Evolutionary conservation across 768 basidiomycete species (phyloP).

Genomic region (Omphalotus guepiniiformis): DNA sequence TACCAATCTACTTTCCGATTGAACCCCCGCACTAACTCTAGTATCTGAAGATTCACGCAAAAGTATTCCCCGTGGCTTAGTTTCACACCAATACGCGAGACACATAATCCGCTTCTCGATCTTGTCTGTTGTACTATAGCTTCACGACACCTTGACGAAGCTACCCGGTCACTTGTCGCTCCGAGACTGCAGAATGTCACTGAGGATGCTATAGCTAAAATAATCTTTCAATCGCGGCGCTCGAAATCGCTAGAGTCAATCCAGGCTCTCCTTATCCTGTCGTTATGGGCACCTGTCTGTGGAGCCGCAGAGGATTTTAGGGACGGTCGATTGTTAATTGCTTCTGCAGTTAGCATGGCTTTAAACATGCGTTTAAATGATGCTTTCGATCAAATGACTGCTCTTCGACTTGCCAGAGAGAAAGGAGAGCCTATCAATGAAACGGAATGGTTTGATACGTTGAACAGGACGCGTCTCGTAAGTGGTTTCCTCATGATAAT

Average conservation of each 20-base stretch:
- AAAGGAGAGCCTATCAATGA: constrained; percentile 17
- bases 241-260: constrained; percentile 31
- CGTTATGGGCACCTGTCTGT: constrained; percentile 36
- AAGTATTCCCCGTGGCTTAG: constrained; percentile 41
- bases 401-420: constrained; percentile 22
- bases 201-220: constrained; percentile 34
- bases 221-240: constrained; percentile 35
- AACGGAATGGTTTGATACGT: constrained; percentile 21
- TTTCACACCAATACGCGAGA: constrained; percentile 26
- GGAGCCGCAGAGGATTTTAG: constrained; percentile 8
- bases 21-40: background rate
- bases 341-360: constrained; percentile 38
- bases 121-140: constrained; percentile 39
- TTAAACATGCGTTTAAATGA: constrained; percentile 36
- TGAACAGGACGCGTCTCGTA: constrained; percentile 35
- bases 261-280: constrained; percentile 34
- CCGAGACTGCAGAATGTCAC: constrained; percentile 33
- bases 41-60: constrained; percentile 30
- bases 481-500: constrained; percentile 11
- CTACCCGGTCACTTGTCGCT: constrained; percentile 27
- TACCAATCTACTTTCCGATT: background rate
- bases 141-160: constrained; percentile 31
- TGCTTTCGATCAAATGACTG: constrained; percentile 26
- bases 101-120: constrained; percentile 27
- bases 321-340: background rate